Evolutionary conservation across 495 filamentous ascomycete genomes (phyloP), one percentile per base, ranked within the genome.

Genomic region (Xylaria bambusicola): DNA sequence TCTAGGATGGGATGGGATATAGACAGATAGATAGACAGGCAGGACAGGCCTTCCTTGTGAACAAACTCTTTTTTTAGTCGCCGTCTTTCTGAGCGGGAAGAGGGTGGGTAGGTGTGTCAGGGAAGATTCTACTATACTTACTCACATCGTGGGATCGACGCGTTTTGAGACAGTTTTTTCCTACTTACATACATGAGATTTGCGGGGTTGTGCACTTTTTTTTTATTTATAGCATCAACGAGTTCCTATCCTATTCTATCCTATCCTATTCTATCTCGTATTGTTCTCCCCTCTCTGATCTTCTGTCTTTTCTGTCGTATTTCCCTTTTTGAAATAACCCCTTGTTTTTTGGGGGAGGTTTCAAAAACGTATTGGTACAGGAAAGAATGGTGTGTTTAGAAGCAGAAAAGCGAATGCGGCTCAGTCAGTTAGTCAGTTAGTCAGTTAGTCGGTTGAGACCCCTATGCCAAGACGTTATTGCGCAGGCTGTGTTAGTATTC

Each of bases 131-230:
- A 24, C 21, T 26, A 26, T 24, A 52, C 15, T 10, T 13, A 27
- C 5, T n/a, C n/a, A 24, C 17, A 20, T 58, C 56, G 56, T 46
- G 56, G 38, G 56, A 58, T 58, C 56, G 56, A 58, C 56, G 56
- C 56, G 56, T 58, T 36, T 44, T 36, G 55, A 58, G 55, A 49
- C 55, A 10, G 10, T 10, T n/a, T n/a, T n/a, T n/a, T n/a, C n/a
- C n/a, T n/a, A n/a, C n/a, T n/a, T n/a, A 45, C 45, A 51, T 50
- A 23, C 56, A 51, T 46, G 46, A 58, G 47, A 51, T 24, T 41
- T 13, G 21, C 29, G 46, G 44, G 56, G 40, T 31, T 51, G n/a
- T n/a, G n/a, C n/a, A n/a, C n/a, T n/a, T n/a, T n/a, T n/a, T 58
- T 44, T 42, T 51, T 58, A 58, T 58, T 58, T 51, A 58, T 58